Base-by-base conservation (phyloP, 2,329 filamentous ascomycete species). In the Trichoderma afroharzianum region DNA sequence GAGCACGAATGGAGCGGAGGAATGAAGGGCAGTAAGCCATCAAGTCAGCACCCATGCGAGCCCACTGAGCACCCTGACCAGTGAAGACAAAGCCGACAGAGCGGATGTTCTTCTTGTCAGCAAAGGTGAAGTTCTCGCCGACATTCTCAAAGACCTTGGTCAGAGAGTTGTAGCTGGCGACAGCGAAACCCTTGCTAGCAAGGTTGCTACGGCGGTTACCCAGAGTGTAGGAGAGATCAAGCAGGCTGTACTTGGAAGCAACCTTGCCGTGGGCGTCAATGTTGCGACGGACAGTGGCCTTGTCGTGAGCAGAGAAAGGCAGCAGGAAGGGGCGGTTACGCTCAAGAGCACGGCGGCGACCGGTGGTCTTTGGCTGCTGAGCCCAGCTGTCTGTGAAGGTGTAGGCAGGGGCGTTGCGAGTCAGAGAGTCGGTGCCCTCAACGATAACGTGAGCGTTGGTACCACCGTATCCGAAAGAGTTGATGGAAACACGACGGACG, bases 61-160 rank as follows among this genome's bases (percentile, higher is more conserved):
- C 57, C 76, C 78, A 81, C 59, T 82, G 80, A 0, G 80, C 79
- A 11, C 80, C 80, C 32, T 82, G 80, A 5, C 80, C 80, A 7
- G 76, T 80, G 63, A 81, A 81, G 0, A 81, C 76, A 8, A 75
- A 75, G 50, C 39, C 36, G 9, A 73, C 21, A 12, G 39, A 26
- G 39, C 26, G 11, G 43, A 36, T 14, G 21, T 14, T 43, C 47
- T 63, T 36, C 30, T 30, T 39, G 24, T 28, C 58, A 21, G 68
- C 53, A 3, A 58, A 36, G 14, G 7, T 32, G 28, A 63, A 55
- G 18, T 55, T 47, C 39, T 63, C n/a, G 18, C 33, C 55, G 6
- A 63, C 64, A 30, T 36, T 55, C 5, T 55, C 39, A 18, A 57
- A 67, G 18, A 26, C 43, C 24, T 26, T 50, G 39, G 12, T 36